Conservation (phyloP, 805 yeast species). For the Starmerella kuoi region DNA sequence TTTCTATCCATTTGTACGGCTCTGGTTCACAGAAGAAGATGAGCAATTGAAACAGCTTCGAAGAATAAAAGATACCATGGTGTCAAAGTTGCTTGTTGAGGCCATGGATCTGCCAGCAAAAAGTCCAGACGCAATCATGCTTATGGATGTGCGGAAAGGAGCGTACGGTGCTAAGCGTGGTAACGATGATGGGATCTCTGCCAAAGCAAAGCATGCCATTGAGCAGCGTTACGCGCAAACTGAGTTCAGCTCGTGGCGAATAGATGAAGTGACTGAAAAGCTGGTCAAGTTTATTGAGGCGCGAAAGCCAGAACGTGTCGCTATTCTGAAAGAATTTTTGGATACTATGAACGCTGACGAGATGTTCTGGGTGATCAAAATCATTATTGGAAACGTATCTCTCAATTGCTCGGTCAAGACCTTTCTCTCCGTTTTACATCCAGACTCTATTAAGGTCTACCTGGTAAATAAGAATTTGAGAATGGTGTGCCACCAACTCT, state of each 20-base stretch:
- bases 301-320: constrained; percentile 32
- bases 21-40: constrained; percentile 53
- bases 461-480: constrained; percentile 55
- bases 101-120: constrained; percentile 47
- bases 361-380: constrained; percentile 54
- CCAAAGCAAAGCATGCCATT: constrained; percentile 40
- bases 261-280: constrained; percentile 39
- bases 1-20: constrained; percentile 52
- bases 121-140: constrained; percentile 45
- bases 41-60: constrained; percentile 38
- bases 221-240: constrained; percentile 37
- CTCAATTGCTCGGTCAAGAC: constrained; percentile 49
- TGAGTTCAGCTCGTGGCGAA: constrained; percentile 31
- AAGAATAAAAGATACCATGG: constrained; percentile 48
- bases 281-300: constrained; percentile 36
- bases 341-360: constrained; percentile 48
- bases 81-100: constrained; percentile 39
- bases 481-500: constrained; percentile 45
- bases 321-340: constrained; percentile 39
- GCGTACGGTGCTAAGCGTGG: not conserved
- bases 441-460: constrained; percentile 55
- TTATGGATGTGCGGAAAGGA: constrained; percentile 28
- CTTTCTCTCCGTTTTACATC: constrained; percentile 58
- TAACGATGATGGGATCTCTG: constrained; percentile 37
- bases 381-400: constrained; percentile 39